phyloP scores from a whole-genome alignment of 2,329 filamentous ascomycete genomes.

The Clarireedia paspali region DNA sequence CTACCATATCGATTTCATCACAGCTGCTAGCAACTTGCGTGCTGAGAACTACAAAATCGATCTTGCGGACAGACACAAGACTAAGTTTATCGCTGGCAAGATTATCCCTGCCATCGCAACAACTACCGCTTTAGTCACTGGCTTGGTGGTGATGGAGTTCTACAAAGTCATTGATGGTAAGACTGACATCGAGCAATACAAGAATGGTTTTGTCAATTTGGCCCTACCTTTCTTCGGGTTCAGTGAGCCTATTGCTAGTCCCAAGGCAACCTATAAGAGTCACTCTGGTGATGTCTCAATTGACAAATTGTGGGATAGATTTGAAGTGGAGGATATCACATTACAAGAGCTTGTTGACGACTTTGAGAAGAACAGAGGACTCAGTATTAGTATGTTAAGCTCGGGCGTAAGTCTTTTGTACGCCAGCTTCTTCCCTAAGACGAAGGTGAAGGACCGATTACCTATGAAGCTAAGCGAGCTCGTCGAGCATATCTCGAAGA shows the following conservation, averaged over 20 bases:
- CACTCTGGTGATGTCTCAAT: slow-evolving; percentile 72
- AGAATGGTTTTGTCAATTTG: slow-evolving; percentile 97
- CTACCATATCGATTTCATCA: slow-evolving; percentile 98
- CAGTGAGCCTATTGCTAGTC: slow-evolving; percentile 90
- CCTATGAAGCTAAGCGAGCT: slow-evolving; percentile 80
- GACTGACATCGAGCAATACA: slow-evolving; percentile 95
- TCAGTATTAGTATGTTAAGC: slow-evolving; percentile 86
- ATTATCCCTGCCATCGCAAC: slow-evolving; percentile 98
- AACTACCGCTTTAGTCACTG: slow-evolving; percentile 91
- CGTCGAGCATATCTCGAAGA: slow-evolving; percentile 84
- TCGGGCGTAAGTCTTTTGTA: slow-evolving; percentile 95
- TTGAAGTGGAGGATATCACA: slow-evolving; percentile 82
- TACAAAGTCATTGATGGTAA: slow-evolving; percentile 98
- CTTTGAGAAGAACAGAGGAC: slow-evolving; percentile 66
- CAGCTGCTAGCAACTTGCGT: slow-evolving; percentile 89
- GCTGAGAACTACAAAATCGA: slow-evolving; percentile 98
- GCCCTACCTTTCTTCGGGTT: slow-evolving; percentile 97
- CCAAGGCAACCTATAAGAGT: slow-evolving; percentile 83
- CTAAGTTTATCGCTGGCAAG: slow-evolving; percentile 99
- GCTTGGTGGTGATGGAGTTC: slow-evolving; percentile 83
- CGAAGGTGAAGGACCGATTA: slow-evolving; percentile 72
- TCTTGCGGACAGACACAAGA: slow-evolving; percentile 89
- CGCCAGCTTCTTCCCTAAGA: slow-evolving; percentile 79
- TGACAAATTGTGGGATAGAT: slow-evolving; percentile 97
- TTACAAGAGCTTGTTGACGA: slow-evolving; percentile 74